Percentiles rank a stretch among this genome's conserved stretches.
phyloP scores from a whole-genome alignment of 1,284 basidiomycete genomes.

The Microbotryomycetes sp. region DNA sequence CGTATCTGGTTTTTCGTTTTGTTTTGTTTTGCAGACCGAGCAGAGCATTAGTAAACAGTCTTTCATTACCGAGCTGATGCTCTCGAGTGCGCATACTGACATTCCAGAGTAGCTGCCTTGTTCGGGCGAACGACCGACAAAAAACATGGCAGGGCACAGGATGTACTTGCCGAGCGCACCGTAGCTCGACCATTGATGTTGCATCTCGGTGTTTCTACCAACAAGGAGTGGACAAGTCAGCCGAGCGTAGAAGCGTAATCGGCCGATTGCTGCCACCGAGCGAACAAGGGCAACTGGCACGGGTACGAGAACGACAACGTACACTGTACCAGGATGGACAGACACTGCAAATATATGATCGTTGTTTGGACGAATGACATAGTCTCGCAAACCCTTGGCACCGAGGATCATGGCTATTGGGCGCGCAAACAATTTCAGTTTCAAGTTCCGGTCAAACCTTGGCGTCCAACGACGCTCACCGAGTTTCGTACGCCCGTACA shows the following conservation, averaged over 20 bases:
- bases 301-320: not conserved
- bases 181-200: constrained; percentile 40
- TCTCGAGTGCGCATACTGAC: constrained; percentile 4
- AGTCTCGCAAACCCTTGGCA: constrained; percentile 43
- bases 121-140: constrained; percentile 43
- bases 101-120: constrained; percentile 40
- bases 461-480: no score
- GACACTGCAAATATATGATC: constrained; percentile 43
- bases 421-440: no score
- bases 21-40: no score
- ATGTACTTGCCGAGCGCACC: constrained; percentile 34
- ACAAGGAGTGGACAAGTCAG: not conserved
- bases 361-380: constrained; percentile 41
- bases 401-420: constrained; percentile 45
- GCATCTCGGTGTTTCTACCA: constrained; percentile 47
- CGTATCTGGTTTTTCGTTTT: no score
- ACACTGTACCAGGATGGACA: constrained; percentile 42
- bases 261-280: no score
- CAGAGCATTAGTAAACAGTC: not conserved
- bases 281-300: no score
- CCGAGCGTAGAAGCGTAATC: not conserved
- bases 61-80: not conserved
- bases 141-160: constrained; percentile 39
- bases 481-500: constrained; percentile 47
- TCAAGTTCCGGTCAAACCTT: no score